Evolutionary conservation across 2,329 filamentous ascomycete genomes (phyloP), one percentile per base, ranked within the genome.

Genomic region (Mycosphaerella arachidis): DNA sequence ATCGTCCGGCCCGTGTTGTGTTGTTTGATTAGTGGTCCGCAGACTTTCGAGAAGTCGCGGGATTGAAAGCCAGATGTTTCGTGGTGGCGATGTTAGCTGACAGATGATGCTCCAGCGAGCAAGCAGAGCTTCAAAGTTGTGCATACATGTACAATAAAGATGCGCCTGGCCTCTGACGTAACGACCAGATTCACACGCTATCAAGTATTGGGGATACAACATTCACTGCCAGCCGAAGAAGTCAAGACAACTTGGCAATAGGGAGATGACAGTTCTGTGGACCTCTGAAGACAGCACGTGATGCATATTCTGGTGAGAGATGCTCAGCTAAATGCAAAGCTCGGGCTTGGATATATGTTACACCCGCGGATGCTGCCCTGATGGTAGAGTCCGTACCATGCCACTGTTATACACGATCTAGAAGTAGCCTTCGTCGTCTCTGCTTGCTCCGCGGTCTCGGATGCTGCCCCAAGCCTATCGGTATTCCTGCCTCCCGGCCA

Each of bases 101-200:
- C 55, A 20, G 35, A 18, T 53, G 13, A 27, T 35, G 55, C 50
- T 59, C 40, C 53, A 53, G 56, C 59, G 55, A 59, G 56, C 59
- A 55, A 59, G 61, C 24, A 53, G 54, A 51, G 53, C 56, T 35
- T 46, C 53, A 43, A 24, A 53, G 37, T 24, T 48, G 56, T 29
- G 59, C 46, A 30, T 29, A 27, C 24, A 46, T 24, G 20, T 18
- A 46, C 43, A 46, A 46, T 16, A 50, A 50, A 50, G 46, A 50
- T 29, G 46, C 46, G 46, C 46, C 13, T 50, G 46, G 24, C 46
- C 46, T 30, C 46, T 50, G 46, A 50, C 29, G 46, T 29, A 12
- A n/a, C 46, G 29, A 50, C 18, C 24, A 12, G 20, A 29, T 27
- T 27, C 10, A 50, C 18, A 4, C 10, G 9, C 12, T 27, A 29